Percentiles rank a stretch among this genome's conserved stretches.
phyloP scores from a whole-genome alignment of 495 filamentous ascomycete species.

The Annulohypoxylon moriforme region DNA sequence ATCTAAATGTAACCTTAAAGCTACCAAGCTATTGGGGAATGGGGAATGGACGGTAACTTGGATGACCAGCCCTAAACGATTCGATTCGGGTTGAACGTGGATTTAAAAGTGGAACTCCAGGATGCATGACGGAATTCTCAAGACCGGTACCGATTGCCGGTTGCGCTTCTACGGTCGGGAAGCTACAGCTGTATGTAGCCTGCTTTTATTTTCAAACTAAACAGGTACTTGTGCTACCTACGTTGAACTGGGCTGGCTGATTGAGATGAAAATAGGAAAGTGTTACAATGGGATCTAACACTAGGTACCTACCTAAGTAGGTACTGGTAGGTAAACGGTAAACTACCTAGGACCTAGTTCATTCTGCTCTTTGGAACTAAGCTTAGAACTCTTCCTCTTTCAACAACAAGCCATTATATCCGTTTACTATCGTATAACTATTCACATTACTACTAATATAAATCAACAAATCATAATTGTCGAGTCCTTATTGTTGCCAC shows the following conservation, averaged over 20 bases:
- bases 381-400: no score
- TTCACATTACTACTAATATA: neutral
- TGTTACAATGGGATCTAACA: no score
- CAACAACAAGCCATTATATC: no score
- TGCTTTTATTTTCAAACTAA: neutral
- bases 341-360: no score
- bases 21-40: neutral
- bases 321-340: no score
- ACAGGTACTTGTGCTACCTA: neutral
- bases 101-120: constrained; percentile 20
- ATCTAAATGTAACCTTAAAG: constrained; percentile 33
- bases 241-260: no score
- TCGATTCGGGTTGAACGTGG: neutral
- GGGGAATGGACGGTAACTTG: no score
- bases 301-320: no score
- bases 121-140: constrained; percentile 33
- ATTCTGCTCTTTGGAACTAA: no score
- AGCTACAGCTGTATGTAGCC: neutral
- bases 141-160: constrained; percentile 24
- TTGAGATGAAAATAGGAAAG: neutral
- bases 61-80: constrained; percentile 15
- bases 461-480: neutral
- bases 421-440: neutral
- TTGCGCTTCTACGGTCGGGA: constrained; percentile 1
- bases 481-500: constrained; percentile 17